Percentiles rank a stretch among this genome's conserved stretches.
phyloP scores from a whole-genome alignment of 768 basidiomycete genomes.

The Pisolithus tinctorius region DNA sequence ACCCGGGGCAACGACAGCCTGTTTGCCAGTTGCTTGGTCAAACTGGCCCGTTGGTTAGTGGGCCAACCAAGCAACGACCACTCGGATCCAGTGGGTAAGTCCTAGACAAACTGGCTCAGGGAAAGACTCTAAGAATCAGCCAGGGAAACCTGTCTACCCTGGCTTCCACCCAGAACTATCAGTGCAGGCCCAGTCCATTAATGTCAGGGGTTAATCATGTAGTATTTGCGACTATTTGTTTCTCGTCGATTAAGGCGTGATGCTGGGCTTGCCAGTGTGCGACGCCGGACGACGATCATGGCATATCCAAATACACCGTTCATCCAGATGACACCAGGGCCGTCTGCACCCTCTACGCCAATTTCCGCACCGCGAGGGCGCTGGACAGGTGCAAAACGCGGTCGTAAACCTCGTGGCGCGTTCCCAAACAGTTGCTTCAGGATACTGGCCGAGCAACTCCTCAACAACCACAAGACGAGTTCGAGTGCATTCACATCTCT shows the following conservation, averaged over 20 bases:
- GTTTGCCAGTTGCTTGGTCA: background rate
- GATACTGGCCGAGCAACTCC: constrained; percentile 7
- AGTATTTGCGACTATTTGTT: background rate
- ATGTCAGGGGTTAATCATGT: background rate
- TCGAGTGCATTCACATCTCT: constrained; percentile 22
- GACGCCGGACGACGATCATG: background rate
- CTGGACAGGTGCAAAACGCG: constrained; percentile 35
- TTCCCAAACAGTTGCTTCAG: constrained; percentile 21
- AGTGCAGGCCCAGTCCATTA: too few species aligned
- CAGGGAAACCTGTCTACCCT: too few species aligned
- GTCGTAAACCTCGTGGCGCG: constrained; percentile 41
- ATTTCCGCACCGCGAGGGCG: constrained; percentile 3
- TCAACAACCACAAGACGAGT: constrained; percentile 7
- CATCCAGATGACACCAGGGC: constrained; percentile 18
- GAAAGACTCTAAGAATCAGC: too few species aligned
- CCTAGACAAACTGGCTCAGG: too few species aligned
- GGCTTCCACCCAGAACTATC: too few species aligned
- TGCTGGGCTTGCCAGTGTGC: too few species aligned
- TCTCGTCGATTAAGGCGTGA: too few species aligned
- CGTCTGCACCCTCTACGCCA: constrained; percentile 10
- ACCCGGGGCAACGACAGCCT: background rate
- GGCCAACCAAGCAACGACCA: background rate
- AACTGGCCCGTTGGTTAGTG: background rate
- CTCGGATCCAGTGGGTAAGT: background rate
- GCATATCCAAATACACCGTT: constrained; percentile 15